phyloP scores from a whole-genome alignment of 2,329 filamentous ascomycete species.

The Aspergillus persii region DNA sequence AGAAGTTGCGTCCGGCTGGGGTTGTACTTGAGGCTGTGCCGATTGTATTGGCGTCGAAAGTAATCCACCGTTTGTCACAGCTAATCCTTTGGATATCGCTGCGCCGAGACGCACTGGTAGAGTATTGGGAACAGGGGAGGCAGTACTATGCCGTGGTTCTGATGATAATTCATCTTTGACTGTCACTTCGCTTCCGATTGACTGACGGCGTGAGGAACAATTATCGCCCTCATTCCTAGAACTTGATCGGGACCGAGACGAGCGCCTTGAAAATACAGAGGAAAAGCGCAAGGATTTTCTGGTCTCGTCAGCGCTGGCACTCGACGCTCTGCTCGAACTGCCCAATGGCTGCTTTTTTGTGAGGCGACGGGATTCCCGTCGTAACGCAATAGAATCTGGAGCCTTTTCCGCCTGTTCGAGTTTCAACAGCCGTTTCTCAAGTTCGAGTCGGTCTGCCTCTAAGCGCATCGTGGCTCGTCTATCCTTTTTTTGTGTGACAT shows the following conservation, averaged over 20 bases:
- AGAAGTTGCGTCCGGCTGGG: conserved; percentile 17
- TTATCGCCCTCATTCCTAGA: conserved; percentile 23
- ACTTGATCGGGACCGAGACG: conserved; percentile 28
- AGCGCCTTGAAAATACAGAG: conserved; percentile 28
- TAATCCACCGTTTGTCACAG: conserved; percentile 21
- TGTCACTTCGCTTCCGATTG: not conserved
- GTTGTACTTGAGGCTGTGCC: conserved; percentile 11
- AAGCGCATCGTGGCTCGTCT: conserved; percentile 31
- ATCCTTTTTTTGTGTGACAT: conserved; percentile 22
- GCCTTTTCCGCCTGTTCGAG: conserved; percentile 25
- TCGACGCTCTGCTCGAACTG: conserved; percentile 31
- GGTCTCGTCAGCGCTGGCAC: conserved; percentile 26
- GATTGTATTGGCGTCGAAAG: conserved; percentile 2
- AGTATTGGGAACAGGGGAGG: conserved; percentile 22
- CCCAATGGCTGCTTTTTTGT: conserved; percentile 35
- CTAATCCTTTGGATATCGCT: conserved; percentile 30
- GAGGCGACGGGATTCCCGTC: conserved; percentile 29
- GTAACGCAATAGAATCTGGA: conserved; percentile 12
- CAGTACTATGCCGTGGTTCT: conserved; percentile 1
- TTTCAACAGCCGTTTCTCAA: conserved; percentile 21
- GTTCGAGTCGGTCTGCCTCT: conserved; percentile 33
- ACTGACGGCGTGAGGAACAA: not conserved
- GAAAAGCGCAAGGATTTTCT: conserved; percentile 25
- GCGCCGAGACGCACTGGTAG: conserved; percentile 31
- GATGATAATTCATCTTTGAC: conserved; percentile 4